Evolutionary conservation across 140 eudicot genomes (phyloP), one percentile per base, ranked within the genome.

Genomic region (Senecio squalidus): DNA sequence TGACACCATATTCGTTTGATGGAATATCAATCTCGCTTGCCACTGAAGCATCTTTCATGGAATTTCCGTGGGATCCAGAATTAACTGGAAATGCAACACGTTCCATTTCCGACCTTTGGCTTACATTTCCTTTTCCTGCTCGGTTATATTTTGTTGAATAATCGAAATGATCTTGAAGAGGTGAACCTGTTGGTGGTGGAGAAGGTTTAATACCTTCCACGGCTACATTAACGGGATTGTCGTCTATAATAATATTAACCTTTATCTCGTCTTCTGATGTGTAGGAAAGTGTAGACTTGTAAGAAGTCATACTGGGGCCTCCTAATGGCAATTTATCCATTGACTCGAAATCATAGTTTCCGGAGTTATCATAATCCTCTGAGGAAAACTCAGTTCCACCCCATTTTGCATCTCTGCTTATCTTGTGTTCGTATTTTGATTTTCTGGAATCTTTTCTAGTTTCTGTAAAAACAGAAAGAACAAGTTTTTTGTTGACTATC

Each of bases 1-100:
- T 84, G 52, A 84, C 83, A 7, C 67, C 28, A 38, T 79, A 93
- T 66, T 93, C 99, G 5, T 80, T 82, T 0, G 82, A 74, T 25
- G 94, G 70, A 11, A 89, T 71, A 2, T 93, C 99, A 27, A 88
- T 82, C 81, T 93, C 99, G 38, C 96, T 93, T 15, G 94, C 96
- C 33, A 78, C 68, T 2, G 81, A 72, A 27, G 71, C 77, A 47
- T 82, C 95, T 71, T 88, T 82, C 75, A 79, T 73, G 16, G 85
- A 67, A 62, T 59, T 81, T 66, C 66, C 84, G 50, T 62, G 53
- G 45, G 72, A 13, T 41, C 58, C 62, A 21, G 44, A 28, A 74
- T 84, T 71, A 27, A 40, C 55, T 4, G 80, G 72, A 27, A 76
- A 64, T 30, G 44, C 44, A 16, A 45, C 72, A 29, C 62, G 59